Evolutionary conservation across 257 asterid genomes (phyloP).

Genomic region (Nicotiana obtusifolia): DNA sequence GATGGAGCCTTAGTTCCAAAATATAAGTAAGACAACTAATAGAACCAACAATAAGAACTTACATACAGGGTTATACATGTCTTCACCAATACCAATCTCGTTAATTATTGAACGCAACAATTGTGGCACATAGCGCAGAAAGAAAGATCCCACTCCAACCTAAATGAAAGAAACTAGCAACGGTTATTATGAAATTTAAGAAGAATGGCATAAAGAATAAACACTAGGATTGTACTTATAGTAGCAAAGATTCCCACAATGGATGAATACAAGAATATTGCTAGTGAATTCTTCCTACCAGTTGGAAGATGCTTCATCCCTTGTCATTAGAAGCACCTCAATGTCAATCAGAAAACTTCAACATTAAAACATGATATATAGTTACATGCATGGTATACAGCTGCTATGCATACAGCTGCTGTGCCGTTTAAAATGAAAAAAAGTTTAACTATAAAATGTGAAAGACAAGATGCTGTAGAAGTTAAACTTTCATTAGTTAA

Average conservation of each 20-base stretch:
- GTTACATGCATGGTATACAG: neutral
- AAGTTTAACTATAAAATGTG: neutral
- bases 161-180: slow-evolving; percentile 22
- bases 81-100: slow-evolving; percentile 74
- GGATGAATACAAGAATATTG: slow-evolving; percentile 65
- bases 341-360: slow-evolving; percentile 5
- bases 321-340: slow-evolving; percentile 31
- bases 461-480: neutral
- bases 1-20: neutral
- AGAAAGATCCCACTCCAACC: slow-evolving; percentile 78
- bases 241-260: slow-evolving; percentile 43
- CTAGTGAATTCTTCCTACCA: slow-evolving; percentile 72
- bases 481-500: neutral
- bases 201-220: neutral
- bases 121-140: slow-evolving; percentile 51
- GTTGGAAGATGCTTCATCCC: slow-evolving; percentile 98
- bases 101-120: slow-evolving; percentile 39
- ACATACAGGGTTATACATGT: slow-evolving; percentile 86
- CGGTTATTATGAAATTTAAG: neutral
- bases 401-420: neutral
- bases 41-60: slow-evolving; percentile 43
- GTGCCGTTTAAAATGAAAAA: neutral
- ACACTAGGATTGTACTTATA: neutral
- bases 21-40: neutral
- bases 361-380: neutral